Percentiles rank a stretch among this genome's conserved stretches.
phyloP scores from a whole-genome alignment of 1,284 basidiomycete species.

The Leccinum subatratum region DNA sequence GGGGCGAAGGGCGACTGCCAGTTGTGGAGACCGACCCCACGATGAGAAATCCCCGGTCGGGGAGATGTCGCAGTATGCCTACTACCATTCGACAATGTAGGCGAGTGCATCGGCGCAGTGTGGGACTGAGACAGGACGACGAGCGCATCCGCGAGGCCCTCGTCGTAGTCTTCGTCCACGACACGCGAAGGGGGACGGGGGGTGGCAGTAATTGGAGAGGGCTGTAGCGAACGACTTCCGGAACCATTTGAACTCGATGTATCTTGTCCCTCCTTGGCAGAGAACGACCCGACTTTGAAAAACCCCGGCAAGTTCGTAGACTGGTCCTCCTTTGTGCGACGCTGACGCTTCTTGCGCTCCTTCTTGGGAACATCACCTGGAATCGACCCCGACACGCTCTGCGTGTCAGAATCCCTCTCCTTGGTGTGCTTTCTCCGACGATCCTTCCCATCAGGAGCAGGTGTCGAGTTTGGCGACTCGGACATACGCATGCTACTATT shows the following conservation, averaged over 20 bases:
- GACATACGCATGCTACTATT: conserved; percentile 32
- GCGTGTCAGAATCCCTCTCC: conserved; percentile 42
- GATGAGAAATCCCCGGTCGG: conserved; percentile 44
- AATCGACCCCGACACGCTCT: conserved; percentile 27
- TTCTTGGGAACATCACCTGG: conserved; percentile 37
- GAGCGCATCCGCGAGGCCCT: conserved; percentile 67
- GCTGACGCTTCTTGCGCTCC: conserved; percentile 39
- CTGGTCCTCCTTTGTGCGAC: conserved; percentile 37
- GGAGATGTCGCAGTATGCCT: conserved; percentile 48
- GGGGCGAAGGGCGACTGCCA: conserved; percentile 49
- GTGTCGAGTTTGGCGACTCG: conserved; percentile 40
- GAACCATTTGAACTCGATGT: conserved; percentile 58
- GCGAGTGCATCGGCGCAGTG: conserved; percentile 39
- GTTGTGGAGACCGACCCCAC: conserved; percentile 53
- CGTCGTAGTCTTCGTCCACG: conserved; percentile 81
- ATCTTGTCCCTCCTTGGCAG: conserved; percentile 51
- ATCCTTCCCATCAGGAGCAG: conserved; percentile 30
- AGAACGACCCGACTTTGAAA: conserved; percentile 38
- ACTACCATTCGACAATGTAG: conserved; percentile 50
- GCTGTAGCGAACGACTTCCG: conserved; percentile 56
- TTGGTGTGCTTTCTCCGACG: conserved; percentile 28
- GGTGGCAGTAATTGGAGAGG: conserved; percentile 60
- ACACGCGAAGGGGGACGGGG: conserved; percentile 56
- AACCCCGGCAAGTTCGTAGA: conserved; percentile 25
- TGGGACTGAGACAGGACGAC: conserved; percentile 50